Base-by-base conservation (phyloP, 2,329 filamentous ascomycete genomes). In the Kalaharituber pfeilii region DNA sequence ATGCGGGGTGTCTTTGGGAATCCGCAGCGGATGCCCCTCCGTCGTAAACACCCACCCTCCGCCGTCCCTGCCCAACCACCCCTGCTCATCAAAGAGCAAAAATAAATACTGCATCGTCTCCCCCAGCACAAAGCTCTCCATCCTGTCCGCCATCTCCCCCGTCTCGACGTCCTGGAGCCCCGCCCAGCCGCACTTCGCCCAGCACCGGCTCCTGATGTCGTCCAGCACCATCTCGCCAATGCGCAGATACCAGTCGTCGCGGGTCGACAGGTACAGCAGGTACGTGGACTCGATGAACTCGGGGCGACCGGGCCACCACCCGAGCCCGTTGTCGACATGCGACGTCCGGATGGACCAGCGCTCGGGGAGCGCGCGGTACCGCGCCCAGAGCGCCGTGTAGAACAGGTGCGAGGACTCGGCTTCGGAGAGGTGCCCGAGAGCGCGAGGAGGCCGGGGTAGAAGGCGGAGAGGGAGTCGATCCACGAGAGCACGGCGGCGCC, bases 81-180 rank as follows among this genome's bases (percentile, higher is more conserved):
- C 29, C 47, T 28, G 30, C 29, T 64, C 60, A 60, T 94, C 85
- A 67, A 93, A 96, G 2, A 96, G 77, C 53, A 98, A 72, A 67
- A 93, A 96, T 59, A 98, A 73, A 67, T 98, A 98, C 68, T 96
- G 95, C 45, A 86, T 82, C 1, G 91, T 98, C 69, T 98, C 91
- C 13, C 91, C 89, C 1, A 98, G 75, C 65, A 96, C 96, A 73
- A 96, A 98, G 66, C 89, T 96, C 69, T 98, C 91, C 91, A 96
- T 96, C 29, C 91, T 82, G 66, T 98, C 88, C 62, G 79, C 85
- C 68, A 86, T 79, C 69, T 95, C 86, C 2, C 89, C 89, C 4
- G 78, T 85, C 29, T 81, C 73, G 7, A 89, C 84, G 66, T 88
- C 82, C 64, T 87, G 82, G 30, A 96, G 73, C 0, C 89, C 89